A percentile compares a stretch with the other conserved stretches of the same genome.
Conservation (phyloP, 257 asterid genomes). For the Solanum pimpinellifolium region DNA sequence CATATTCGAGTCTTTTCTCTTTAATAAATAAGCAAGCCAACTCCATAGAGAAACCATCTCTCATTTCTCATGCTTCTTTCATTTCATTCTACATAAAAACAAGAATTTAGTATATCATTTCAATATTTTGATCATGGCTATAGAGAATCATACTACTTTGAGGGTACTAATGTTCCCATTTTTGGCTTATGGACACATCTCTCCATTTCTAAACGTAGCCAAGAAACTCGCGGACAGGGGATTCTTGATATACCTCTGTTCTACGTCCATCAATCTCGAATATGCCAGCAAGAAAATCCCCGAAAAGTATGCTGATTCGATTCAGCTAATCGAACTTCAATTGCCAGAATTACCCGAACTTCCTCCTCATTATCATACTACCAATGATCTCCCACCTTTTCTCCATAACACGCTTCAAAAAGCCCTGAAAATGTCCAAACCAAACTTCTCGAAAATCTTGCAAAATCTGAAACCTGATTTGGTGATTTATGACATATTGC, state of each 20-base stretch:
- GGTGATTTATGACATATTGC: conserved; percentile 30
- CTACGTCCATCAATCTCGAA: conserved; percentile 27
- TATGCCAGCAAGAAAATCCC: conserved; percentile 5
- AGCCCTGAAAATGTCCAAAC: conserved; percentile 17
- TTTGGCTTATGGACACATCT: conserved; percentile 1
- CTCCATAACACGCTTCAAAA: conserved; percentile 24
- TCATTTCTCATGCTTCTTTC: too few species aligned
- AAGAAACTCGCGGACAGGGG: conserved; percentile 16
- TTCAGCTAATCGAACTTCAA: conserved; percentile 19
- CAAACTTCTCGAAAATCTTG: conserved; percentile 11
- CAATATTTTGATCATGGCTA: too few species aligned
- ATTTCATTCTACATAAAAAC: too few species aligned
- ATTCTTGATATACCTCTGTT: conserved; percentile 26
- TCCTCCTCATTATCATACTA: conserved; percentile 31
- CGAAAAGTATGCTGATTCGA: conserved; percentile 2
- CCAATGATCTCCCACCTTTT: conserved; percentile 39
- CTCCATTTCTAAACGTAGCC: conserved; percentile 19
- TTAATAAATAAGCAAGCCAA: too few species aligned
- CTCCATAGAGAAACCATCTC: too few species aligned
- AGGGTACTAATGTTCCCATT: background rate
- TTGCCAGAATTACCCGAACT: conserved; percentile 19
- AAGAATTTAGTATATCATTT: too few species aligned
- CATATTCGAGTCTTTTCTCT: too few species aligned
- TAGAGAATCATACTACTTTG: too few species aligned
- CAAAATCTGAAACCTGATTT: conserved; percentile 16